Base-by-base conservation (phyloP, 352 stramenopile genomes). In the Pythium dissotocum region DNA sequence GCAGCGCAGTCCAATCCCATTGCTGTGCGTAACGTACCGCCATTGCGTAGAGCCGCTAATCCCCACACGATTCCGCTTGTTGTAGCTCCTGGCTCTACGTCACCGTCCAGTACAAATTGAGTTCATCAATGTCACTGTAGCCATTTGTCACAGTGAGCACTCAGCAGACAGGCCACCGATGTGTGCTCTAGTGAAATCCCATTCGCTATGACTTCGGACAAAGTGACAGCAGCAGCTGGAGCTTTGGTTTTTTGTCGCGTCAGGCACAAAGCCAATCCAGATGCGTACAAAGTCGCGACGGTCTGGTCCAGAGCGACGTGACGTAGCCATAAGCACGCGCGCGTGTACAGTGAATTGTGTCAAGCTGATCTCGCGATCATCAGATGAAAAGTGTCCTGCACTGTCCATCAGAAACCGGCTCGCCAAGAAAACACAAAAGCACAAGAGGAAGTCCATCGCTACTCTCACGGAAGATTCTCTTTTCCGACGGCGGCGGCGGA, bases 331-430 rank as follows among this genome's bases (percentile, higher is more conserved):
- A 44, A 44, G 38, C 38, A 44, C 16, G 38, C 38, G 38, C 38
- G 10, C 38, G 38, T 53, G 46, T 53, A 53, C 46, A 53, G 6
- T 53, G 46, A 53, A 49, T 49, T 8, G 42, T 26, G 42, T 49
- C 42, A 49, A 49, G 42, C 42, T 24, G 42, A 49, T 49, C 42
- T 53, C 46, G 9, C 46, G 18, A 26, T 53, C 46, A 53, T 53
- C 46, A 24, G 46, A 53, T 32, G n/a, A 53, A 30, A 53, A 53
- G 46, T 32, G 46, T 53, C 46, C 46, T 53, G 46, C 46, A 53
- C 46, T 53, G 18, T 53, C 46, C 46, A 53, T 26, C 18, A 32
- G 46, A 32, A 53, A 53, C 46, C 21, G 46, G 46, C 46, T 53
- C 46, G 46, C 21, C n/a, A 53, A 53, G 46, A 53, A 53, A 53